These are phyloP conservation scores for Penicillium subrubescens DNA, from an alignment of 495 filamentous ascomycete genomes.

Conservation along the genomic window DNA sequence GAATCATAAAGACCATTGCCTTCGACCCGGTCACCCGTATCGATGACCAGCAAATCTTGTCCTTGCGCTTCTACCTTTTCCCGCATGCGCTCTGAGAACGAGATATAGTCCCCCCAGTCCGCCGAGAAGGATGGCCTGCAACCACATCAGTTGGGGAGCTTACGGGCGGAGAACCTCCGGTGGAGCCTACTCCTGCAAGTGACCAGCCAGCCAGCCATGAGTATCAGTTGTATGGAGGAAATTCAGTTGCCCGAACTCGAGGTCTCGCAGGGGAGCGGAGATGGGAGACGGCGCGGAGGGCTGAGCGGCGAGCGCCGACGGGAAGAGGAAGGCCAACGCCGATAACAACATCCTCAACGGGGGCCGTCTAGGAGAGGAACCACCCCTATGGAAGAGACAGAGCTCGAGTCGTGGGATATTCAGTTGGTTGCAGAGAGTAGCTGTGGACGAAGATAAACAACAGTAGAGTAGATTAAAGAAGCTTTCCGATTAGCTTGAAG, in stretches of 20 bases:
- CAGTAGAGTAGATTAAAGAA: neutral
- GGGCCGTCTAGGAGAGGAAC: neutral
- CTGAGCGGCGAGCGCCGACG: conserved; percentile 60
- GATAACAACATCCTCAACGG: conserved; percentile 19
- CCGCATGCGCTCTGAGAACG: conserved; percentile 82
- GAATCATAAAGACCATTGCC: conserved; percentile 97
- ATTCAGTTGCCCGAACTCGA: conserved; percentile 91
- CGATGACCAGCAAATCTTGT: conserved; percentile 82
- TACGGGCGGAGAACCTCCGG: conserved; percentile 11
- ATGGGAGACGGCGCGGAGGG: conserved; percentile 80
- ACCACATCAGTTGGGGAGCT: conserved; percentile 26
- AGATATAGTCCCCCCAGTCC: conserved; percentile 98
- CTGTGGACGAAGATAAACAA: conserved; percentile 4
- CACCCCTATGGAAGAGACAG: neutral
- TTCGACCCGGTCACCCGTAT: conserved; percentile 93
- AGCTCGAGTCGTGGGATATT: neutral
- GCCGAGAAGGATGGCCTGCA: conserved; percentile 81
- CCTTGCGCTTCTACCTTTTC: conserved; percentile 74
- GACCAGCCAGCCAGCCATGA: conserved; percentile 94
- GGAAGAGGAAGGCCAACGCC: conserved; percentile 29
- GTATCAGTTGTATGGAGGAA: conserved; percentile 93
- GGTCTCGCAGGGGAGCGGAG: conserved; percentile 75
- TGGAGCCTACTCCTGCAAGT: conserved; percentile 76
- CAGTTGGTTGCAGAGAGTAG: neutral
- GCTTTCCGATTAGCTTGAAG: neutral